Evolutionary conservation across 192 early-diverging fungal species (phyloP).

Genomic region (Chytriomyces sp.): DNA sequence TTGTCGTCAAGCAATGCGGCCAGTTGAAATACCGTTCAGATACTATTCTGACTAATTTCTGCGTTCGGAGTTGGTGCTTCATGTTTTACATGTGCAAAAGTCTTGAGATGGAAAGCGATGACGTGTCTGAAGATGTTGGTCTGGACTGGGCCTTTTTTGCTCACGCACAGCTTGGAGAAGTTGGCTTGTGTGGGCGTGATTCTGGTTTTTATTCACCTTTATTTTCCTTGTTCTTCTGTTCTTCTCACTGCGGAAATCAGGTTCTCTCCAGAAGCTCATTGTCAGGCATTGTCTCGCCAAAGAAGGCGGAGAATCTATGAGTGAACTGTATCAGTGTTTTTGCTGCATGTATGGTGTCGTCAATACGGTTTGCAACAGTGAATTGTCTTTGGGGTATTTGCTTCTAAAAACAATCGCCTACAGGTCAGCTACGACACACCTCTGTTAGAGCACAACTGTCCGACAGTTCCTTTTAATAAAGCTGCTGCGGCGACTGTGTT

Average conservation of each 20-base stretch:
- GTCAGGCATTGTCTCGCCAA: background rate
- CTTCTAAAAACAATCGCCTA: background rate
- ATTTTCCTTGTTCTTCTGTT: background rate
- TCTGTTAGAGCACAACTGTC: constrained; percentile 19
- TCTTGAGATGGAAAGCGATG: background rate
- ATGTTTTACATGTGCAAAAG: constrained; percentile 27
- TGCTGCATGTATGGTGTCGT: constrained; percentile 33
- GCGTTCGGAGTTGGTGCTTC: constrained; percentile 18
- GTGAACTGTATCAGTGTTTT: constrained; percentile 30
- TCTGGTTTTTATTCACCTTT: background rate
- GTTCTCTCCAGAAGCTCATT: constrained; percentile 14
- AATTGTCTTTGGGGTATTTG: background rate
- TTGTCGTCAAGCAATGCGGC: constrained; percentile 13
- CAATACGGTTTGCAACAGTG: constrained; percentile 11
- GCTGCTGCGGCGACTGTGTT: constrained; percentile 24
- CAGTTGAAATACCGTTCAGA: background rate
- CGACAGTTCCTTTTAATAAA: background rate
- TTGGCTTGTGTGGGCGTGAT: constrained; percentile 22
- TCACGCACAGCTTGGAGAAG: constrained; percentile 33
- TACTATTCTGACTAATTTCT: background rate
- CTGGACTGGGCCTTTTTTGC: constrained; percentile 24
- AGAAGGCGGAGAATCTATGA: constrained; percentile 12
- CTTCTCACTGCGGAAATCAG: background rate
- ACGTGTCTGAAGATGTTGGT: background rate
- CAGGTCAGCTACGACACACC: constrained; percentile 16